A percentile compares a stretch with the other conserved stretches of the same genome.
These are phyloP conservation scores for Microdochium trichocladiopsis DNA, from an alignment of 2,329 filamentous ascomycete species.

Conservation along the genomic window DNA sequence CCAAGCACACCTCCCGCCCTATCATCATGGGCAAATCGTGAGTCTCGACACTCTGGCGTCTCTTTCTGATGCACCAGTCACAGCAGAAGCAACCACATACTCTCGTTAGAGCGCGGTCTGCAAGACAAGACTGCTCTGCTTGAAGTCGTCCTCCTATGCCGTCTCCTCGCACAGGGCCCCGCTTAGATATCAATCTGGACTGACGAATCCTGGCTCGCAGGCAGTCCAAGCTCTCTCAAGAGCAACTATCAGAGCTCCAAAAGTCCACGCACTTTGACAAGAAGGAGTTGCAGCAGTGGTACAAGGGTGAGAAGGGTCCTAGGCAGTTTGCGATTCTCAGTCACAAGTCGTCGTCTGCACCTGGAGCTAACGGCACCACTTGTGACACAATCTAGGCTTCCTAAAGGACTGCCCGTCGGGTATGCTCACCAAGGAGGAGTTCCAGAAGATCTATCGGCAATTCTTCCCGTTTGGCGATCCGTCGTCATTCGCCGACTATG, in stretches of 20 bases:
- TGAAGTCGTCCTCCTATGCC: no score
- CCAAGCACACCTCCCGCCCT: background rate
- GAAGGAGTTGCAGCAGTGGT: conserved; percentile 99
- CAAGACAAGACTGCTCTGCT: no score
- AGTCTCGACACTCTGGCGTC: background rate
- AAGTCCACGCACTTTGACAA: conserved; percentile 98
- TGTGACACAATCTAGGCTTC: conserved; percentile 57
- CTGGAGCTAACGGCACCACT: background rate
- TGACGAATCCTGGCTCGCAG: conserved; percentile 35
- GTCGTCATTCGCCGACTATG: conserved; percentile 95
- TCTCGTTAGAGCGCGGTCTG: no score
- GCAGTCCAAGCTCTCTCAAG: conserved; percentile 96
- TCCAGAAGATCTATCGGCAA: conserved; percentile 99
- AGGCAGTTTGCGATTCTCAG: background rate
- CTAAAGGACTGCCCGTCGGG: conserved; percentile 96
- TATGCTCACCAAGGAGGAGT: conserved; percentile 96
- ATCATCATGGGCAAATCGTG: background rate
- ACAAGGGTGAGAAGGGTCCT: conserved; percentile 67
- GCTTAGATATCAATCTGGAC: background rate
- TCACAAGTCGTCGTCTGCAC: background rate
- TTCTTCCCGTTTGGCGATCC: conserved; percentile 99
- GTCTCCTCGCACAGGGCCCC: background rate
- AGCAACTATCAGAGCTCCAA: conserved; percentile 92
- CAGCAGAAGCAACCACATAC: no score
- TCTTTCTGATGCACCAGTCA: no score